Evolutionary conservation across 73 alveolate species (phyloP).

Genomic region (Paramecium octaurelia): DNA sequence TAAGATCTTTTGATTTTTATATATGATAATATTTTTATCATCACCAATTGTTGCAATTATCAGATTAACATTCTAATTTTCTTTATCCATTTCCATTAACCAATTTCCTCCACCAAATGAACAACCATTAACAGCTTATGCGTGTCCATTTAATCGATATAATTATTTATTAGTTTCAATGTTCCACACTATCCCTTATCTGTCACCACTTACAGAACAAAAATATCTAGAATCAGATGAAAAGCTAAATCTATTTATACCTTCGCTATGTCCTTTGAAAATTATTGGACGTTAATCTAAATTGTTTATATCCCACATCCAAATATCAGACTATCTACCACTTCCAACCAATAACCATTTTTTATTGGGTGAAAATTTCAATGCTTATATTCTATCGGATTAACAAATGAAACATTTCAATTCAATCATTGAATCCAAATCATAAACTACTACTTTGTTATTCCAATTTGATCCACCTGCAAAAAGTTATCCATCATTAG

Average conservation of each 20-base stretch:
- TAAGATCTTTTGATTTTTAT: neutral
- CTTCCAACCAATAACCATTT: neutral
- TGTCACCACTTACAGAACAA: neutral
- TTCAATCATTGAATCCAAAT: neutral
- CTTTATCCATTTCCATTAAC: neutral
- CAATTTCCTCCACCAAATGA: neutral
- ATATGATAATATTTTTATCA: neutral
- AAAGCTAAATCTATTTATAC: neutral
- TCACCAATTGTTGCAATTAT: neutral
- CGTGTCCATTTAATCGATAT: neutral
- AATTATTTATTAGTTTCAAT: neutral
- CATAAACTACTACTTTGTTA: neutral
- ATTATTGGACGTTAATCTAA: neutral
- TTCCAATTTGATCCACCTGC: slow-evolving; percentile 1
- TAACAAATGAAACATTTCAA: neutral
- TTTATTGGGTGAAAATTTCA: neutral
- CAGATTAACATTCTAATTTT: neutral
- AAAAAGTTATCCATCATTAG: neutral
- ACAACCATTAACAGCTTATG: slow-evolving; percentile 1
- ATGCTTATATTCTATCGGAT: neutral
- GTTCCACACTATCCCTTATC: neutral
- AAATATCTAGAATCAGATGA: neutral
- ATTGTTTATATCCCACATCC: slow-evolving; percentile 6
- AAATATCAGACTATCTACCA: neutral
- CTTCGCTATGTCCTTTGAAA: neutral